phyloP scores from a whole-genome alignment of 1,139 yeast species.

The Pichia sp. region DNA sequence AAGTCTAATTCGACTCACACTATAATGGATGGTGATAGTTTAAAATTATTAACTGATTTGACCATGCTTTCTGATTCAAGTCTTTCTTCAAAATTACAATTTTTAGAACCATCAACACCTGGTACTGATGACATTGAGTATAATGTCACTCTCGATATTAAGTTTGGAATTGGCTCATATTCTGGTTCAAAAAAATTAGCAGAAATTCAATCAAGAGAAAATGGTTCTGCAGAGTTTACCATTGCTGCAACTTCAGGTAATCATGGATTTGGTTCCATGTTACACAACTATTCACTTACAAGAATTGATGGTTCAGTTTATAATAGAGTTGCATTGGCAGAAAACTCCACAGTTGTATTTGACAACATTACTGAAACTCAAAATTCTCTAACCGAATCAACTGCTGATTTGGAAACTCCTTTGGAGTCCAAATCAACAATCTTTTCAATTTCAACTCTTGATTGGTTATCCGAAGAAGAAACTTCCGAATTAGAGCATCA shows the following conservation, averaged over 20 bases:
- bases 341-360: slow-evolving; percentile 33
- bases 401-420: not conserved
- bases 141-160: slow-evolving; percentile 21
- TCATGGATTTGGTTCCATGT: slow-evolving; percentile 44
- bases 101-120: slow-evolving; percentile 2
- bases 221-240: slow-evolving; percentile 44
- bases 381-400: not conserved
- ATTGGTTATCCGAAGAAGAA: slow-evolving; percentile 8
- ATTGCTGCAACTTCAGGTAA: slow-evolving; percentile 42
- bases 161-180: slow-evolving; percentile 7
- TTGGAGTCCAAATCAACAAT: not conserved
- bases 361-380: slow-evolving; percentile 25
- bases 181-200: slow-evolving; percentile 14
- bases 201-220: slow-evolving; percentile 31
- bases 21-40: slow-evolving; percentile 17
- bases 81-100: slow-evolving; percentile 18
- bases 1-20: slow-evolving; percentile 20
- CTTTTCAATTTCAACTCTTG: slow-evolving; percentile 1
- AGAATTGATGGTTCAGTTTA: slow-evolving; percentile 27
- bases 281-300: slow-evolving; percentile 33
- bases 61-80: slow-evolving; percentile 21
- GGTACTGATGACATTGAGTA: slow-evolving; percentile 21
- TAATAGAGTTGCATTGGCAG: slow-evolving; percentile 38
- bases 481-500: slow-evolving; percentile 3
- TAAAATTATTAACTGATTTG: slow-evolving; percentile 11